phyloP scores from a whole-genome alignment of 176 grass and related monocot species.

The Typha latifolia region DNA sequence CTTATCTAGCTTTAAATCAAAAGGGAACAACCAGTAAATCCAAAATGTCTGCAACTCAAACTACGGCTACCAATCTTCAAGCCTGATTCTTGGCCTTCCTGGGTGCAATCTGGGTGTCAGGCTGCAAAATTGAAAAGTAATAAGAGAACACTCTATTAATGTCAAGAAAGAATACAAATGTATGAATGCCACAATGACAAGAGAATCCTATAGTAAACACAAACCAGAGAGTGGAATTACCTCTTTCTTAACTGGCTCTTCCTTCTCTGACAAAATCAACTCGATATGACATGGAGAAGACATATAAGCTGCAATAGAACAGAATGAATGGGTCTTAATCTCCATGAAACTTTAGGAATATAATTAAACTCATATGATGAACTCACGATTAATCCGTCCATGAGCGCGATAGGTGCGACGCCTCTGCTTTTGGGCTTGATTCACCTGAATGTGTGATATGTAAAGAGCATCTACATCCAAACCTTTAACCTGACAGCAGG shows the following conservation, averaged over 20 bases:
- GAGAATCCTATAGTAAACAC: neutral
- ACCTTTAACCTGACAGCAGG: conserved; percentile 39
- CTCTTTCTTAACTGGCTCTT: conserved; percentile 80
- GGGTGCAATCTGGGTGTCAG: conserved; percentile 39
- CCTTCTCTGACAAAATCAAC: conserved; percentile 78
- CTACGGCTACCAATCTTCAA: neutral
- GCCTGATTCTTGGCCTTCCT: conserved; percentile 38
- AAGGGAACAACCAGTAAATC: neutral
- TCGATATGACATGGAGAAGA: conserved; percentile 83
- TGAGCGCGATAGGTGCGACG: conserved; percentile 62
- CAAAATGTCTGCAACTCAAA: neutral
- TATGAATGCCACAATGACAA: neutral
- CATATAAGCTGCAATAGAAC: conserved; percentile 54
- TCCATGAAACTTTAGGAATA: neutral
- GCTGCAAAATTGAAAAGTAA: conserved; percentile 28
- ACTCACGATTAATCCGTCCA: conserved; percentile 56
- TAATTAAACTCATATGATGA: neutral
- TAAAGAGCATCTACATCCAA: conserved; percentile 53
- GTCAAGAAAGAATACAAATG: neutral
- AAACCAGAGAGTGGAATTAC: conserved; percentile 13
- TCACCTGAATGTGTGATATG: conserved; percentile 63
- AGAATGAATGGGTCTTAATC: neutral
- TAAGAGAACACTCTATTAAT: neutral
- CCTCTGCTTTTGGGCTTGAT: conserved; percentile 70
- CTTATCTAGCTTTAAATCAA: neutral